These are phyloP conservation scores for Colletotrichum orchidophilum DNA, from an alignment of 2,329 filamentous ascomycete species.

Conservation along the genomic window DNA sequence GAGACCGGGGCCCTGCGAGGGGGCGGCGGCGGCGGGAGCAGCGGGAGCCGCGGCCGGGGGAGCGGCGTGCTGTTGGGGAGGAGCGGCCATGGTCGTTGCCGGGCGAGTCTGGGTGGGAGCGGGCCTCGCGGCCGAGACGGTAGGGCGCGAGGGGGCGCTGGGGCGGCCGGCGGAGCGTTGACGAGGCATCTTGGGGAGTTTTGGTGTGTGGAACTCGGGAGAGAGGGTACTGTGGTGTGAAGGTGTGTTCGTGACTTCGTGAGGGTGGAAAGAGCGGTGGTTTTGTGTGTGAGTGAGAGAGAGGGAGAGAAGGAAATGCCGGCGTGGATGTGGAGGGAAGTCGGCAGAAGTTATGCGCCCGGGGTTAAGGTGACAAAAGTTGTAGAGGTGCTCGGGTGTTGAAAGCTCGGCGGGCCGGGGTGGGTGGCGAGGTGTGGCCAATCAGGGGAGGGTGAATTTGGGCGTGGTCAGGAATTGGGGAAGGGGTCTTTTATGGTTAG, in stretches of 20 bases:
- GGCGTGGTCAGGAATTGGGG: slow-evolving; percentile 9
- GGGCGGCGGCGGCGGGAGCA: slow-evolving; percentile 58
- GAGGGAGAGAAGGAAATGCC: slow-evolving; percentile 40
- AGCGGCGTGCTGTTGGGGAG: slow-evolving; percentile 51
- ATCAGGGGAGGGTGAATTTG: slow-evolving; percentile 21
- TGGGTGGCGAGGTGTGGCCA: slow-evolving; percentile 22
- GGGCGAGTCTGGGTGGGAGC: slow-evolving; percentile 73
- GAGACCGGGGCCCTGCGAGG: slow-evolving; percentile 79
- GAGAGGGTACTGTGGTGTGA: slow-evolving; percentile 7
- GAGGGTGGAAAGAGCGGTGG: not conserved
- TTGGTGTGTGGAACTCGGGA: slow-evolving; percentile 12
- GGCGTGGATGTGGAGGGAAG: slow-evolving; percentile 37
- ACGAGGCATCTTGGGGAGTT: slow-evolving; percentile 73
- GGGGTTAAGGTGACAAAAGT: not conserved
- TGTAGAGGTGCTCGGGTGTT: slow-evolving; percentile 26
- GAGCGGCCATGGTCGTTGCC: slow-evolving; percentile 72
- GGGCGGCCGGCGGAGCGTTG: slow-evolving; percentile 72
- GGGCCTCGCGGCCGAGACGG: slow-evolving; percentile 66
- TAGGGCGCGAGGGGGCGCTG: slow-evolving; percentile 69
- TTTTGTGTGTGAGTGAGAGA: too few relatives aligned
- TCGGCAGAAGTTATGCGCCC: slow-evolving; percentile 31
- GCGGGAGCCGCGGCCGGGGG: slow-evolving; percentile 48
- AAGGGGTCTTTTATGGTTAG: slow-evolving; percentile 1
- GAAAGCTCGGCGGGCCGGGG: slow-evolving; percentile 5
- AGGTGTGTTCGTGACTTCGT: not conserved